Evolutionary conservation across 2,329 filamentous ascomycete species (phyloP).

Genomic region (Furcasterigmium furcatum): DNA sequence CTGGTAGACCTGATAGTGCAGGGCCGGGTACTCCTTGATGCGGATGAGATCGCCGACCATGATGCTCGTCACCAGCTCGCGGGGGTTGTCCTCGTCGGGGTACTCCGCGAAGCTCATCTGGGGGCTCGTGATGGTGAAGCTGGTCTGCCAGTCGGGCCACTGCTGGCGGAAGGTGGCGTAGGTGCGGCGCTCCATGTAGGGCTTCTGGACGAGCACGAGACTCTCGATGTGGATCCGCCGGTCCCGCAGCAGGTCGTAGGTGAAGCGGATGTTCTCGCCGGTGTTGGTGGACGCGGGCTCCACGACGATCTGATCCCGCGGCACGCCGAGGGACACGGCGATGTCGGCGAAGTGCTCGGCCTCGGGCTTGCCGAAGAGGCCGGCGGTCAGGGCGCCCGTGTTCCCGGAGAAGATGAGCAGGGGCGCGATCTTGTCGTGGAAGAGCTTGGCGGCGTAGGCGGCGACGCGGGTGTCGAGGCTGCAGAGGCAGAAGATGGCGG

Average conservation of each 20-base stretch:
- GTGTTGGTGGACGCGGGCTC: constrained; percentile 40
- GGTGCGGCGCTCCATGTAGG: constrained; percentile 44
- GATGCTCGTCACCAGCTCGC: constrained; percentile 37
- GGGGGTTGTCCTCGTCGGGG: constrained; percentile 35
- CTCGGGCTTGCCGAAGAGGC: constrained; percentile 34
- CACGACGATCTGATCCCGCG: constrained; percentile 30
- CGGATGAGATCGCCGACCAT: constrained; percentile 42
- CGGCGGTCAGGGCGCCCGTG: constrained; percentile 34
- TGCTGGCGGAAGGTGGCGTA: constrained; percentile 43
- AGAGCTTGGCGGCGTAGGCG: constrained; percentile 35
- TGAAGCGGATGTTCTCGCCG: constrained; percentile 44
- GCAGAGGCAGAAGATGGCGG: constrained; percentile 44
- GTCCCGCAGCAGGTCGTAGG: constrained; percentile 27
- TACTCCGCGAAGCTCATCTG: constrained; percentile 34
- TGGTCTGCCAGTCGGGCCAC: constrained; percentile 32
- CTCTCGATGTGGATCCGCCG: constrained; percentile 19
- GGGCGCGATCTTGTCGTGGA: constrained; percentile 31
- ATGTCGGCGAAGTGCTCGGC: constrained; percentile 38
- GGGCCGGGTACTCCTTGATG: constrained; percentile 37
- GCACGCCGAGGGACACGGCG: constrained; percentile 34
- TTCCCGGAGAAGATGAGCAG: constrained; percentile 41
- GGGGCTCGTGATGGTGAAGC: constrained; percentile 37
- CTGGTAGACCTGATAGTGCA: constrained; percentile 40
- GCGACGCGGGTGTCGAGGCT: constrained; percentile 43
- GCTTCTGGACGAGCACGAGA: constrained; percentile 43